Percentiles rank a stretch among this genome's conserved stretches.
Evolutionary conservation across 208 protist genomes (phyloP).

Genomic region (Zelonia costaricensis): DNA sequence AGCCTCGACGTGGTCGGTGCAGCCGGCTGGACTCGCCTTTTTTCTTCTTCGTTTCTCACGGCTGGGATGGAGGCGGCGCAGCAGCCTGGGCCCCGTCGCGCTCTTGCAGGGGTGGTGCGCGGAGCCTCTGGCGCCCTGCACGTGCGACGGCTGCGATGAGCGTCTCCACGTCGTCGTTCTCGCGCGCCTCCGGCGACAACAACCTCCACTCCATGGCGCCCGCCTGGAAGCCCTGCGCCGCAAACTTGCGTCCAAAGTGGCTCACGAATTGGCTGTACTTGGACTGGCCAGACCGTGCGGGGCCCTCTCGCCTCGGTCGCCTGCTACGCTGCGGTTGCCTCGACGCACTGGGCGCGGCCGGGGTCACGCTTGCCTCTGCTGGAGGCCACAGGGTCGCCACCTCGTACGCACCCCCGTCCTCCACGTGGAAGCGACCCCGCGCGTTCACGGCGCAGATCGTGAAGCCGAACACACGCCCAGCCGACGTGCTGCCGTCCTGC

Average conservation of each 20-base stretch:
- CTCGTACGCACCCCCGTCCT: conserved; percentile 34
- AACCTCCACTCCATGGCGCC: conserved; percentile 36
- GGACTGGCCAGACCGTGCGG: too few species aligned
- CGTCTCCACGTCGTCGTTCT: conserved; percentile 4
- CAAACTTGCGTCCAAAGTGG: conserved; percentile 40
- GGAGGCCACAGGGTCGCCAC: conserved; percentile 7
- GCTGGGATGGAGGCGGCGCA: too few species aligned
- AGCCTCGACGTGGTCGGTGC: too few species aligned
- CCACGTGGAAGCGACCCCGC: conserved; percentile 46
- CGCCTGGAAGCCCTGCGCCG: conserved; percentile 34
- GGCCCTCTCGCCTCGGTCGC: neutral
- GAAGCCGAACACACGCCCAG: conserved; percentile 1
- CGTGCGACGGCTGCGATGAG: conserved; percentile 23
- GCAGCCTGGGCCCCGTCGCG: too few species aligned
- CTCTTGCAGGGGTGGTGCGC: too few species aligned
- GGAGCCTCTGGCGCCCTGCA: conserved; percentile 15
- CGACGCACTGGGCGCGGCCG: neutral
- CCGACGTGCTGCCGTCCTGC: neutral
- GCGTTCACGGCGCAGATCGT: conserved; percentile 57
- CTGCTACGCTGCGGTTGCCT: neutral
- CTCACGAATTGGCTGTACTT: conserved; percentile 40
- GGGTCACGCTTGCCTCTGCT: too few species aligned
- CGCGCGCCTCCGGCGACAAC: conserved; percentile 13
- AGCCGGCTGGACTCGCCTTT: too few species aligned
- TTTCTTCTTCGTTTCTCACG: too few species aligned